Evolutionary conservation across 2,329 filamentous ascomycete genomes (phyloP).

Genomic region (Neophaeococcomyces mojaviensis): DNA sequence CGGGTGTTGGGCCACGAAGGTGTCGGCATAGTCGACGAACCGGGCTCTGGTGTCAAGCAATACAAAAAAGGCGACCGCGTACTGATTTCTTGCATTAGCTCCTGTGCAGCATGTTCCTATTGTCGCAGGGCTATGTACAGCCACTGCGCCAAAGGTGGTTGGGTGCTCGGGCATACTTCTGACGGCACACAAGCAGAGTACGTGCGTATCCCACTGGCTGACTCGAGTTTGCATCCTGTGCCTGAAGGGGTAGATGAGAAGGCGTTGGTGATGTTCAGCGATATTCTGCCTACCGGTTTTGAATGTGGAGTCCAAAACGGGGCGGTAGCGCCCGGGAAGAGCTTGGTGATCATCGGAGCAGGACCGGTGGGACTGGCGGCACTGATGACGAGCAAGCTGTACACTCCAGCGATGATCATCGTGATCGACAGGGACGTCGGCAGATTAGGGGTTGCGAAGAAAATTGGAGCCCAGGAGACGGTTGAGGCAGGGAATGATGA

Average conservation of each 20-base stretch:
- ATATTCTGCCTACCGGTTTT: conserved; percentile 51
- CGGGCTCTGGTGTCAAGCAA: conserved; percentile 37
- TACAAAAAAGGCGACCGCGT: conserved; percentile 46
- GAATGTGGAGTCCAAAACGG: conserved; percentile 46
- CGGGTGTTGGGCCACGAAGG: conserved; percentile 48
- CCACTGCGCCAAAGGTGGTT: conserved; percentile 48
- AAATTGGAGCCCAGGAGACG: conserved; percentile 42
- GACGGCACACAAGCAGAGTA: conserved; percentile 53
- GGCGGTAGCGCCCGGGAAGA: conserved; percentile 45
- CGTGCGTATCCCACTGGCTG: conserved; percentile 46
- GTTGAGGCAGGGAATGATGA: conserved; percentile 34
- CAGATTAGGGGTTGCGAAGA: conserved; percentile 41
- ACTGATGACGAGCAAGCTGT: conserved; percentile 48
- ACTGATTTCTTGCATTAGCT: conserved; percentile 45
- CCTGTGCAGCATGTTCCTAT: conserved; percentile 45
- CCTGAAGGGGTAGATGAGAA: conserved; percentile 37
- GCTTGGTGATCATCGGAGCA: conserved; percentile 48
- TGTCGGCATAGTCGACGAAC: conserved; percentile 40
- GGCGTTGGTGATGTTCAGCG: conserved; percentile 45
- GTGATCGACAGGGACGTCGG: conserved; percentile 45
- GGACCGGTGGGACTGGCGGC: conserved; percentile 51
- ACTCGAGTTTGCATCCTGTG: conserved; percentile 41
- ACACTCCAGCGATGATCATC: conserved; percentile 46
- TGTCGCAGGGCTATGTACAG: conserved; percentile 46
- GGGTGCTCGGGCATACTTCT: conserved; percentile 47